Evolutionary conservation across 352 stramenopile genomes (phyloP).

Genomic region (Stramenopiles sp.): DNA sequence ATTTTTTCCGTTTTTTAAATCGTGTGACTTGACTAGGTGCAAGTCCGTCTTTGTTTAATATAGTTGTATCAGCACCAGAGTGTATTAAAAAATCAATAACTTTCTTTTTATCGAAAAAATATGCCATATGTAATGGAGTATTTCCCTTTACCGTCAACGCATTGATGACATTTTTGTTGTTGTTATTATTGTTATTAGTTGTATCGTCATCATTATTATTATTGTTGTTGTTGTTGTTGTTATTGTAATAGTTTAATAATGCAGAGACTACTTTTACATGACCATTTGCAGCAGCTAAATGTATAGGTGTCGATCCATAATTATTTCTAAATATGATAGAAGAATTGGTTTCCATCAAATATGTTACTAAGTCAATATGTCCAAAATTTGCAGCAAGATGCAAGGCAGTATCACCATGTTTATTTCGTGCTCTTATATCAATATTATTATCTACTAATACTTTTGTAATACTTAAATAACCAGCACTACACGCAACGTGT

Average conservation of each 20-base stretch:
- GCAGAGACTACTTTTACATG: background rate
- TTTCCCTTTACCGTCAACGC: background rate
- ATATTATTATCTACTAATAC: background rate
- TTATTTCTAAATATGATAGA: background rate
- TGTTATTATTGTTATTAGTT: too few relatives aligned
- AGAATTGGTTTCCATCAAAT: background rate
- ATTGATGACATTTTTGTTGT: background rate
- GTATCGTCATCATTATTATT: too few relatives aligned
- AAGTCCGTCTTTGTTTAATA: background rate
- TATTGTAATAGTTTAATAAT: background rate
- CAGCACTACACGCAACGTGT: background rate
- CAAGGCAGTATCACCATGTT: background rate
- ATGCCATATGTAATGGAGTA: background rate
- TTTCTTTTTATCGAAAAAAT: background rate
- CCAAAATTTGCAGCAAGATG: background rate
- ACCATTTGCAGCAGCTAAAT: background rate
- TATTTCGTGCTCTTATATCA: background rate
- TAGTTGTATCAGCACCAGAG: background rate
- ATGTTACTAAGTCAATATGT: background rate
- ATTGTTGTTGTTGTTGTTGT: too few relatives aligned
- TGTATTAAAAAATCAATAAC: background rate
- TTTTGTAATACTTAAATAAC: background rate
- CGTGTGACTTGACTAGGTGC: too few relatives aligned
- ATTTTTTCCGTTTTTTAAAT: too few relatives aligned
- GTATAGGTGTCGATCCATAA: background rate